Evolutionary conservation across 129 eudicot species (phyloP), one percentile per base, ranked within the genome.

Genomic region (Artemisia argyi): DNA sequence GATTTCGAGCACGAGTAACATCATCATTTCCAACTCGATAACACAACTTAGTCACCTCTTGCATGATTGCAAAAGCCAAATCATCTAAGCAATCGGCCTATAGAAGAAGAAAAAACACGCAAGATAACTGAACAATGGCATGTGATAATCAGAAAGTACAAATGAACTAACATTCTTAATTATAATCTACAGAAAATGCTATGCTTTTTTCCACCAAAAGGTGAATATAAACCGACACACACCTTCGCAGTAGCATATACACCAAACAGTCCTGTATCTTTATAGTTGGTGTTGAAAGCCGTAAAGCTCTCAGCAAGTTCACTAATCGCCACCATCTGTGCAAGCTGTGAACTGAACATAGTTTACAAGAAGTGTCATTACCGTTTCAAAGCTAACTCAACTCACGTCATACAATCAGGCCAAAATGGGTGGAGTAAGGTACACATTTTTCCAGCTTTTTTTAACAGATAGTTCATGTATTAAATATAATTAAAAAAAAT

Each of bases 181-280:
- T 14, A 10, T 8, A 35, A 60, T 24, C 65, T 10, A 20, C n/a
- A 26, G 8, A 11, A 54, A 42, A 39, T 57, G 64, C 22, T 39
- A 57, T 59, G 3, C 22, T 28, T 68, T 24, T 14, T 68, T 8
- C 61, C 14, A 51, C 48, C 59, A 51, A 7, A 15, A 15, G n/a
- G 5, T 64, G 46, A 64, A 16, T 26, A 72, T 9, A 24, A 19
- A 69, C 15, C 42, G 20, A 35, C 19, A 8, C 79, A 55, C 68
- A 92, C 97, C 99, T 90, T 90, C 11, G 99, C 97, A 74, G 83
- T 80, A 75, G 96, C 99, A 81, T 95, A 90, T 24, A 95, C 99
- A 39, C 99, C 99, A 88, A 95, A 95, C 15, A 95, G 60, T 22
- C 99, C 99, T 35, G 97, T 90, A 81, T 90, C 99, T 55, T 90